Conservation (phyloP, 306 rosid genomes). For the Vigna mungo region DNA sequence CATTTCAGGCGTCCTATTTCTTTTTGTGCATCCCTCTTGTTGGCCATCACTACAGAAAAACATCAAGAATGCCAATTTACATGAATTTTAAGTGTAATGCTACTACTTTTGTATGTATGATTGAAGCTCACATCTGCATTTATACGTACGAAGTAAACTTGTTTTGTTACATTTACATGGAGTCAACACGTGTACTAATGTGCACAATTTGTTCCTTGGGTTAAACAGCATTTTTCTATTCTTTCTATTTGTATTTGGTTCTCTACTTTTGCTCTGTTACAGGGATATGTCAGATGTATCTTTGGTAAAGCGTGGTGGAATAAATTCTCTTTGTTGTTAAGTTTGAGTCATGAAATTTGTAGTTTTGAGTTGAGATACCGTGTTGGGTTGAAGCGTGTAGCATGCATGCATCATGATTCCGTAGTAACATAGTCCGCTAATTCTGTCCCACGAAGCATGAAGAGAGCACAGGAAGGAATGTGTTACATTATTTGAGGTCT, state of each 20-base stretch:
- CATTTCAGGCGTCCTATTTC: conserved; percentile 30
- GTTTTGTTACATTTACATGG: background rate
- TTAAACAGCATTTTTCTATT: background rate
- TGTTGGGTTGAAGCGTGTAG: background rate
- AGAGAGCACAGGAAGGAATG: background rate
- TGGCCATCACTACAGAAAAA: conserved; percentile 26
- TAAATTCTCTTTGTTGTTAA: background rate
- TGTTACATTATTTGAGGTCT: background rate
- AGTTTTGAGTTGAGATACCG: conserved; percentile 10
- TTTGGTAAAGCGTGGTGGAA: background rate
- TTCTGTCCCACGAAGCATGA: conserved; percentile 10
- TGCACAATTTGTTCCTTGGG: background rate
- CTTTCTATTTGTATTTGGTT: background rate
- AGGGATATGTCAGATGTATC: background rate
- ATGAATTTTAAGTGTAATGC: background rate
- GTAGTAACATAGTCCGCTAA: conserved; percentile 33
- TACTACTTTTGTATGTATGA: background rate
- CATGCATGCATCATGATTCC: conserved; percentile 27
- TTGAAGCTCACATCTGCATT: background rate
- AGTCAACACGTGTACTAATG: background rate
- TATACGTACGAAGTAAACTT: background rate
- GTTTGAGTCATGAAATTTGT: conserved; percentile 11
- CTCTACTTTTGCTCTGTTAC: background rate
- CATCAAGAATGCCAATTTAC: conserved; percentile 2
- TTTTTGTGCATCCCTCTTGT: background rate